Evolutionary conservation across 306 rosid genomes (phyloP).

Genomic region (Mucuna pruriens): DNA sequence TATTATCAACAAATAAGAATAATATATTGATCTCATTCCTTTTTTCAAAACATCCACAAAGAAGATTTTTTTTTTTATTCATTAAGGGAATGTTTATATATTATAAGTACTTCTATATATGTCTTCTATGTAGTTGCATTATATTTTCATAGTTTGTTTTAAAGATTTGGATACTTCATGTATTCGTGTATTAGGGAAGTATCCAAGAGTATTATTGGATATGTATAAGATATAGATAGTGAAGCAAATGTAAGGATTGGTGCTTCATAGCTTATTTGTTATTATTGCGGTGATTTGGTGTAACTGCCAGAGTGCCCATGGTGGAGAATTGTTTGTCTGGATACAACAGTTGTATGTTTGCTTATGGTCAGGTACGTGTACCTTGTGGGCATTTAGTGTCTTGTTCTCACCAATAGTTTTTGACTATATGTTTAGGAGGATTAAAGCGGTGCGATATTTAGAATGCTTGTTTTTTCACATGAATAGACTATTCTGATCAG

Average conservation of each 20-base stretch:
- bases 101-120: background rate
- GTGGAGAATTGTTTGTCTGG: conserved; percentile 98
- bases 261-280: background rate
- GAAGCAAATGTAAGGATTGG: too few species aligned
- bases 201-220: background rate
- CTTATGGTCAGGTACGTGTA: conserved; percentile 97
- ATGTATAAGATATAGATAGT: too few species aligned
- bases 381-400: background rate
- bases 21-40: background rate
- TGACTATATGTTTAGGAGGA: conserved; percentile 76
- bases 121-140: background rate
- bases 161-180: background rate
- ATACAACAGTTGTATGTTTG: conserved; percentile 96
- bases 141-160: background rate
- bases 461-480: conserved; percentile 20
- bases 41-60: background rate
- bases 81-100: too few species aligned
- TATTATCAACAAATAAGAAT: too few species aligned
- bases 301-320: conserved; percentile 90
- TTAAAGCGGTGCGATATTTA: conserved; percentile 57
- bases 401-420: conserved; percentile 77
- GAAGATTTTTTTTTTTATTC: background rate
- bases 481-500: conserved; percentile 16
- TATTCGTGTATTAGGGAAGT: background rate
- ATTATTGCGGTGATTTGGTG: conserved; percentile 35